Percentiles rank a stretch among this genome's conserved stretches.
phyloP scores from a whole-genome alignment of 1,284 basidiomycete species.

The Mycena citricolor region DNA sequence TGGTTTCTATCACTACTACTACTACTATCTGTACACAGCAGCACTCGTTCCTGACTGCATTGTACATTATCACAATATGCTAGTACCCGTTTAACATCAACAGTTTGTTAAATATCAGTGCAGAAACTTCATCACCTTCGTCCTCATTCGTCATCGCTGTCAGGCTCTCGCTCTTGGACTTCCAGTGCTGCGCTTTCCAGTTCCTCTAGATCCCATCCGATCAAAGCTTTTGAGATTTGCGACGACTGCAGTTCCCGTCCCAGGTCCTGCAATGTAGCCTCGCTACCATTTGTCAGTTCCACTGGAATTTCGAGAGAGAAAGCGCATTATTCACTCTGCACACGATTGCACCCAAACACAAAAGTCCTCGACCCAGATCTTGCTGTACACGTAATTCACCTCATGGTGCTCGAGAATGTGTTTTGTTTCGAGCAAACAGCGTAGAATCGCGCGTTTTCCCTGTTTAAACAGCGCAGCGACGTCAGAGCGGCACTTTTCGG shows the following conservation, averaged over 20 bases:
- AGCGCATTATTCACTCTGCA: slow-evolving; percentile 48
- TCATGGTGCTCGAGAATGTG: slow-evolving; percentile 74
- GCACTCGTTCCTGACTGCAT: too few species aligned
- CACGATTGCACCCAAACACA: slow-evolving; percentile 69
- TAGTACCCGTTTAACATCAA: too few species aligned
- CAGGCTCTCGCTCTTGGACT: slow-evolving; percentile 38
- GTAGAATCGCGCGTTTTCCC: slow-evolving; percentile 60
- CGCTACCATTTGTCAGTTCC: slow-evolving; percentile 40
- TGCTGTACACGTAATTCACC: slow-evolving; percentile 80
- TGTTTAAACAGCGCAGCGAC: slow-evolving; percentile 54
- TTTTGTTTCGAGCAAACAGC: slow-evolving; percentile 68
- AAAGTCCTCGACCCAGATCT: slow-evolving; percentile 80
- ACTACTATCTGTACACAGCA: too few species aligned
- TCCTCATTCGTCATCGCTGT: slow-evolving; percentile 59
- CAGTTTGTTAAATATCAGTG: too few species aligned
- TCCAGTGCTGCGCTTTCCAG: slow-evolving; percentile 58
- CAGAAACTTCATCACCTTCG: too few species aligned
- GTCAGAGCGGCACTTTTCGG: slow-evolving; percentile 65
- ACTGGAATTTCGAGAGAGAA: slow-evolving; percentile 4
- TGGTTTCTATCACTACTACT: too few species aligned
- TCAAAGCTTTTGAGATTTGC: slow-evolving; percentile 48
- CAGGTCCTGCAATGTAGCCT: slow-evolving; percentile 49
- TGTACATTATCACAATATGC: too few species aligned
- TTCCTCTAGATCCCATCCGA: slow-evolving; percentile 70
- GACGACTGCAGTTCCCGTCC: slow-evolving; percentile 42